These are phyloP conservation scores for Trichoderma asperellum DNA, from an alignment of 2,329 filamentous ascomycete genomes.

Conservation along the genomic window DNA sequence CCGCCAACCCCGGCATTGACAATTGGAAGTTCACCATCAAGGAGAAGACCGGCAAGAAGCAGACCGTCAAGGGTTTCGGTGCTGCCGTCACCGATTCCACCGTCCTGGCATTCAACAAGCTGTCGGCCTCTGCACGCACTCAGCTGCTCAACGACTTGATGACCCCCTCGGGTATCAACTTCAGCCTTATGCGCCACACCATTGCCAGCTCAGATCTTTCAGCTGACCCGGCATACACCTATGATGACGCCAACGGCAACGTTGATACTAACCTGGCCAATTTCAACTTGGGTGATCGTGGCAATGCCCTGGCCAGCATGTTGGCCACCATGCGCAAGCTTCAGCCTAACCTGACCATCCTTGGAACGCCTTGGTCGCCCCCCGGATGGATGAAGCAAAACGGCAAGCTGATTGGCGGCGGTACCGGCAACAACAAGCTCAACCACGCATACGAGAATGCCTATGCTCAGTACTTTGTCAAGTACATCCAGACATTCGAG, in stretches of 20 bases:
- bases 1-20: slow-evolving; percentile 41
- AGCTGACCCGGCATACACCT: slow-evolving; percentile 45
- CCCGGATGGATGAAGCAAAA: slow-evolving; percentile 51
- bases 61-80: slow-evolving; percentile 48
- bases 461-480: slow-evolving; percentile 48
- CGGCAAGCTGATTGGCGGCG: slow-evolving; percentile 41
- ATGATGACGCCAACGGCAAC: slow-evolving; percentile 39
- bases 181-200: slow-evolving; percentile 47
- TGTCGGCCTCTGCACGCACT: slow-evolving; percentile 38
- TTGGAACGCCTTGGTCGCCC: slow-evolving; percentile 47
- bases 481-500: slow-evolving; percentile 47
- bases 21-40: slow-evolving; percentile 46
- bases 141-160: slow-evolving; percentile 44
- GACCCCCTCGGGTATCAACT: slow-evolving; percentile 45
- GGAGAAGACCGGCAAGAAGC: slow-evolving; percentile 44
- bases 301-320: slow-evolving; percentile 45
- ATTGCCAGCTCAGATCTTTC: slow-evolving; percentile 48
- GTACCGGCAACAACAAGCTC: slow-evolving; percentile 44
- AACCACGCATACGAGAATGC: slow-evolving; percentile 38
- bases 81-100: slow-evolving; percentile 49
- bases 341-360: slow-evolving; percentile 42
- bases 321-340: slow-evolving; percentile 43
- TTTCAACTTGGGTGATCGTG: slow-evolving; percentile 46
- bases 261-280: slow-evolving; percentile 29
- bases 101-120: slow-evolving; percentile 44